phyloP scores from a whole-genome alignment of 176 grass and related monocot species.

The Alloteropsis semialata region DNA sequence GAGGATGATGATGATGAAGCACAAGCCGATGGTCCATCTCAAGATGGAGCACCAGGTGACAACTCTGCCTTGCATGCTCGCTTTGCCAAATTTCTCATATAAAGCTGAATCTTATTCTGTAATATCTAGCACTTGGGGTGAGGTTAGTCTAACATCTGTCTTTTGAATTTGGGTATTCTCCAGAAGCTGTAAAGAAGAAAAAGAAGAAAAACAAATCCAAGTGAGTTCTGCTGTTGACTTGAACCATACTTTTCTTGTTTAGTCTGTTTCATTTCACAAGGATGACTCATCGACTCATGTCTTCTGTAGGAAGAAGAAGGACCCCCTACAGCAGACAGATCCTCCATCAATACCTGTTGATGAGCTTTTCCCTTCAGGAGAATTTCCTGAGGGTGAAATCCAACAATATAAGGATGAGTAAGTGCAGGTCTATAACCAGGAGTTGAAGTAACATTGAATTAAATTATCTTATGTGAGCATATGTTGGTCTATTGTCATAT shows the following conservation, averaged over 20 bases:
- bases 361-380: slow-evolving; percentile 45
- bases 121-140: slow-evolving; percentile 2
- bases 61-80: background rate
- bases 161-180: slow-evolving; percentile 24
- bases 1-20: slow-evolving; percentile 60
- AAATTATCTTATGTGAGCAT: slow-evolving; percentile 6
- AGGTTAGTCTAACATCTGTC: slow-evolving; percentile 10
- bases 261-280: slow-evolving; percentile 11
- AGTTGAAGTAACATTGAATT: background rate
- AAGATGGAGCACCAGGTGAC: slow-evolving; percentile 54
- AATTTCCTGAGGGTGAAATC: slow-evolving; percentile 12
- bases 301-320: slow-evolving; percentile 77
- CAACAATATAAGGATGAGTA: slow-evolving; percentile 20
- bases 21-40: slow-evolving; percentile 40
- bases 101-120: background rate
- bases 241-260: slow-evolving; percentile 7
- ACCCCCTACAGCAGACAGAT: slow-evolving; percentile 70
- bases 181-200: slow-evolving; percentile 68
- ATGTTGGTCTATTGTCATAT: background rate
- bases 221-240: slow-evolving; percentile 36
- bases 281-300: background rate
- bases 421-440: background rate
- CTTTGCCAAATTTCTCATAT: background rate
- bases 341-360: slow-evolving; percentile 90
- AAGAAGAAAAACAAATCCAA: slow-evolving; percentile 87